phyloP scores from a whole-genome alignment of 306 rosid genomes.

The Vigna reflexopilosa region DNA sequence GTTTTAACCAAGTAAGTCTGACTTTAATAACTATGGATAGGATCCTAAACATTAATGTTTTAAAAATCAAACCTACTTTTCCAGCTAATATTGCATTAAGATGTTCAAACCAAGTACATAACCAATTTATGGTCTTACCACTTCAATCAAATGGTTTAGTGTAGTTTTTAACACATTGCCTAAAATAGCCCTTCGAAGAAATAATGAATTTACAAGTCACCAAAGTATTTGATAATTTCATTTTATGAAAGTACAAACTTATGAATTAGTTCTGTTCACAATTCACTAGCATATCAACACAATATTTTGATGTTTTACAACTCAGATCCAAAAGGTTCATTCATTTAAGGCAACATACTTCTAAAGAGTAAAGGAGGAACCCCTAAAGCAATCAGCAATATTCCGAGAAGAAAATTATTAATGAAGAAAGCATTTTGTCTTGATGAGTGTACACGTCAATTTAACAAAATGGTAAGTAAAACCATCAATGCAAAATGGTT shows the following conservation, averaged over 20 bases:
- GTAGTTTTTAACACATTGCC: neutral
- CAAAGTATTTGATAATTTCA: neutral
- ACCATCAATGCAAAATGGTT: neutral
- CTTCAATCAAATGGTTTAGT: neutral
- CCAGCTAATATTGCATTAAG: neutral
- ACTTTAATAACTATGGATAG: neutral
- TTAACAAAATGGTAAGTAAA: neutral
- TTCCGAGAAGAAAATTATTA: conserved; percentile 2
- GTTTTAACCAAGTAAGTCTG: neutral
- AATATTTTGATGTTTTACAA: neutral
- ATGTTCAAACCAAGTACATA: neutral
- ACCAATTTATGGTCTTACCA: neutral
- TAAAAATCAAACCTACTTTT: neutral
- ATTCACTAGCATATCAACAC: conserved; percentile 11
- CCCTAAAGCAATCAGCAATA: conserved; percentile 17
- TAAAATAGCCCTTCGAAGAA: neutral
- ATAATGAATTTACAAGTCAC: neutral
- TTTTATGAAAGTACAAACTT: neutral
- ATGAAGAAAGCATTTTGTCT: conserved; percentile 4
- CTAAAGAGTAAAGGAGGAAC: neutral
- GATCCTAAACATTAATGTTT: neutral
- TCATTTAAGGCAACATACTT: neutral
- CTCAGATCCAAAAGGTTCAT: neutral
- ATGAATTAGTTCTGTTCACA: neutral
- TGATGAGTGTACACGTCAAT: neutral